These are phyloP conservation scores for Phalaenopsis equestris DNA, from an alignment of 106 monocot genomes.

Conservation along the genomic window DNA sequence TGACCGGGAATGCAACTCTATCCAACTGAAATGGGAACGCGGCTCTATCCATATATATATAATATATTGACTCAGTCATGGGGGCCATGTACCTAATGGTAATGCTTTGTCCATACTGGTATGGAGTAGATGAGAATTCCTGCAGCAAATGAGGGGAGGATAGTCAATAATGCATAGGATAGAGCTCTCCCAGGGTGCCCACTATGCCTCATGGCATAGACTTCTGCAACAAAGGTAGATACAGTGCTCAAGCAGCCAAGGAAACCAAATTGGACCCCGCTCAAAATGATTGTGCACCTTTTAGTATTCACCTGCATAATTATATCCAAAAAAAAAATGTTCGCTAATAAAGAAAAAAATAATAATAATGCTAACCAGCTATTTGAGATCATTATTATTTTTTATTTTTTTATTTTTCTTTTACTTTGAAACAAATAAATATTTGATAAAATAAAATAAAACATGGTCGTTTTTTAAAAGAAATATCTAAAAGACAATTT, in stretches of 20 bases:
- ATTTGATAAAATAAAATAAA: too few relatives aligned
- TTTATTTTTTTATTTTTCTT: too few relatives aligned
- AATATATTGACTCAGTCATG: too few relatives aligned
- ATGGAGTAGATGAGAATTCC: constrained; percentile 78
- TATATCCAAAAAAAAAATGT: background rate
- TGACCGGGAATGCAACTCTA: too few relatives aligned
- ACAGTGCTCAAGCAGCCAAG: constrained; percentile 91
- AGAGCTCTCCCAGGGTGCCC: constrained; percentile 50
- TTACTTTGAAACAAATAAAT: too few relatives aligned
- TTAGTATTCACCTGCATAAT: constrained; percentile 58
- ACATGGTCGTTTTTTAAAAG: too few relatives aligned
- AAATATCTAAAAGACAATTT: too few relatives aligned
- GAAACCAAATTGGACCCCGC: constrained; percentile 75
- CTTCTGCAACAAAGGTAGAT: constrained; percentile 82
- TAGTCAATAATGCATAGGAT: constrained; percentile 38
- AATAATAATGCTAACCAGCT: too few relatives aligned
- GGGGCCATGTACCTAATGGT: constrained; percentile 11
- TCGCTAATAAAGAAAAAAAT: background rate
- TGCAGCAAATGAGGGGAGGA: constrained; percentile 52
- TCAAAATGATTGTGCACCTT: constrained; percentile 30
- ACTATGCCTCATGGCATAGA: constrained; percentile 72
- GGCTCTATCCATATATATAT: too few relatives aligned
- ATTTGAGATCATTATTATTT: too few relatives aligned
- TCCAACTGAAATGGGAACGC: too few relatives aligned
- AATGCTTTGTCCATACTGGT: constrained; percentile 77